Evolutionary conservation across 1,284 basidiomycete species (phyloP), one percentile per base, ranked within the genome.

Genomic region (Naganishia liquefaciens): DNA sequence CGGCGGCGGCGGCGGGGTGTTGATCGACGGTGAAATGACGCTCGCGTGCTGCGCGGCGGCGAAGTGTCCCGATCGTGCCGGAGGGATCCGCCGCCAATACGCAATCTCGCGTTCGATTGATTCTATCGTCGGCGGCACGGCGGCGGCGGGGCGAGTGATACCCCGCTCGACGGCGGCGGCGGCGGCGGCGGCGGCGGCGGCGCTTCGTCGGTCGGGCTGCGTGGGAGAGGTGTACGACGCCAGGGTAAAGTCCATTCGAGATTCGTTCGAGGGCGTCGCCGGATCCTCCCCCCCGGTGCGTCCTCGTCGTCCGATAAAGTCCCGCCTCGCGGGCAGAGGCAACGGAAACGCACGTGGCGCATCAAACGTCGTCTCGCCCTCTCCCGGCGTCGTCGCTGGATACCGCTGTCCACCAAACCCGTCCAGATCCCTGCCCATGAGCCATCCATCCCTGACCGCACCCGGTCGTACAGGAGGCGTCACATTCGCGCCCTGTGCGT

Each of bases 31-130:
- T n/a, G n/a, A n/a, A n/a, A n/a, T n/a, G n/a, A n/a, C n/a, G n/a
- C n/a, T n/a, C n/a, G n/a, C n/a, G n/a, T n/a, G n/a, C n/a, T n/a
- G n/a, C n/a, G n/a, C n/a, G n/a, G n/a, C n/a, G n/a, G n/a, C n/a
- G n/a, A n/a, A n/a, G 15, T 44, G 17, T 15, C 42, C 21, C 42
- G 54, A 25, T 27, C 19, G 9, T 23, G 44, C 19, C 17, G 57
- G 5, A 37, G 27, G 57, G 40, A 39, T 60, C 21, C 57, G 57
- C 19, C 44, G 46, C 57, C 57, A 60, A 25, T 60, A 60, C 28
- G 57, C 57, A 27, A 60, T 40, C 44, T 60, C 57, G 7, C 57
- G 46, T n/a, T 50, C 33, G 13, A 60, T 50, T 9, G 46, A 50
- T 46, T 60, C 57, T 17, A 60, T 40, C 13, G 57, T 60, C 7